A percentile compares a stretch with the other conserved stretches of the same genome.
These are phyloP conservation scores for Mortierella antarctica DNA, from an alignment of 192 early-diverging fungal genomes.

Conservation along the genomic window DNA sequence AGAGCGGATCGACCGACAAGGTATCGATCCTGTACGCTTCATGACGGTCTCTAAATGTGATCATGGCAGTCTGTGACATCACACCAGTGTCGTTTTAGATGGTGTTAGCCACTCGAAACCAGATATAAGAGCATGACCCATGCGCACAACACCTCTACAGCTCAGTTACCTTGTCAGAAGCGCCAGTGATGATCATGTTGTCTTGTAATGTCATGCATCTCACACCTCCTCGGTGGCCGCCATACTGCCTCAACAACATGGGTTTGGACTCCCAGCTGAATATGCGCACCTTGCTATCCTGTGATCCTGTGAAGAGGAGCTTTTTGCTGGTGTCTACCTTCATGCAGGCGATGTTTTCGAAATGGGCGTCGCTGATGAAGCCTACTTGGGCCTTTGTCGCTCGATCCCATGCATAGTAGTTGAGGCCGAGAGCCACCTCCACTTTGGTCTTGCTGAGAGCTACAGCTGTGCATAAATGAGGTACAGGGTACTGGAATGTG, in stretches of 20 bases:
- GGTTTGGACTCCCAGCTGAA: constrained; percentile 47
- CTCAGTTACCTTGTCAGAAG: constrained; percentile 28
- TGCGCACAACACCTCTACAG: background rate
- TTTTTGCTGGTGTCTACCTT: constrained; percentile 18
- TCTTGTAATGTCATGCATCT: constrained; percentile 31
- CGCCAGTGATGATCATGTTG: constrained; percentile 45
- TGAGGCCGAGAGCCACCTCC: constrained; percentile 34
- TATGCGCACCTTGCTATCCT: constrained; percentile 34
- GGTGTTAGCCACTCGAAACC: background rate
- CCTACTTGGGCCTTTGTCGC: constrained; percentile 11
- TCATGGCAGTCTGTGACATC: constrained; percentile 24
- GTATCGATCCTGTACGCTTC: constrained; percentile 11
- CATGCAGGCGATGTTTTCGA: constrained; percentile 36
- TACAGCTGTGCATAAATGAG: constrained; percentile 25
- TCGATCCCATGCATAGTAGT: constrained; percentile 44
- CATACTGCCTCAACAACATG: constrained; percentile 43
- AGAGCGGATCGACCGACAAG: background rate
- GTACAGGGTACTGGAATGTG: constrained; percentile 15
- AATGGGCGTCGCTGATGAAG: constrained; percentile 19
- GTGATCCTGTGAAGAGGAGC: constrained; percentile 38
- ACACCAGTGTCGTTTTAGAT: no score
- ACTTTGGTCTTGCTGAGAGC: constrained; percentile 17
- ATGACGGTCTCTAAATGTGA: constrained; percentile 33
- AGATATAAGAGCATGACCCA: background rate
- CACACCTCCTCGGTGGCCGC: constrained; percentile 28